Conservation (phyloP, 306 rosid species). For the Abrus pulchellus region DNA sequence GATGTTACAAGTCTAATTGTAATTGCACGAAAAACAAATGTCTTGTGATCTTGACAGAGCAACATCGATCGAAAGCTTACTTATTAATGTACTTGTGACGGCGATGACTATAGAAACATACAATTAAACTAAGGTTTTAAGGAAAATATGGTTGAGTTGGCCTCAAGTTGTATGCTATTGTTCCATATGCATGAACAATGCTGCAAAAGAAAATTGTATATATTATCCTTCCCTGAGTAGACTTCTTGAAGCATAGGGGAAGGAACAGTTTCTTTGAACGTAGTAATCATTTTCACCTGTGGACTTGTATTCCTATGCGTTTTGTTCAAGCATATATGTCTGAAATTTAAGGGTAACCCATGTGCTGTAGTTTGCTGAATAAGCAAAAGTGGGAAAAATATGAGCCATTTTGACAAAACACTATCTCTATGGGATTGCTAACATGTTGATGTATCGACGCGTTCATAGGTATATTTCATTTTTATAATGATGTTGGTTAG, state of each 20-base stretch:
- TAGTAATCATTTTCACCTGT: constrained; percentile 44
- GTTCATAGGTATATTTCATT: neutral
- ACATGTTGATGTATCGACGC: constrained; percentile 3
- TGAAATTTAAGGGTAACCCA: constrained; percentile 53
- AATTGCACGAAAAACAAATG: constrained; percentile 37
- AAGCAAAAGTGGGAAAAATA: constrained; percentile 46
- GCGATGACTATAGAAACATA: constrained; percentile 35
- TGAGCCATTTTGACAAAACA: constrained; percentile 32
- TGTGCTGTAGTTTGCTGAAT: constrained; percentile 58
- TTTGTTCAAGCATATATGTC: constrained; percentile 42
- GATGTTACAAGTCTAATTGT: neutral
- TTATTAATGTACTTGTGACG: constrained; percentile 37
- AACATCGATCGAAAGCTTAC: neutral
- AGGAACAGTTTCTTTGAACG: constrained; percentile 56
- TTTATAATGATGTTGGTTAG: neutral
- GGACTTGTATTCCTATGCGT: constrained; percentile 40
- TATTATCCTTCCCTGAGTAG: constrained; percentile 38
- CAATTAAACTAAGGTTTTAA: constrained; percentile 23
- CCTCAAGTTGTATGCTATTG: constrained; percentile 38
- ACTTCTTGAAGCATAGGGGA: constrained; percentile 37
- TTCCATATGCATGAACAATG: constrained; percentile 51
- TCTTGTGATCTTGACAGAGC: neutral
- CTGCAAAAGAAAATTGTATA: constrained; percentile 33
- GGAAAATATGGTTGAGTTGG: constrained; percentile 44
- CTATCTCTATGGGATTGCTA: neutral